Percentiles rank a stretch among this genome's conserved stretches.
Conservation (phyloP, 2,329 filamentous ascomycete genomes). For the Beauveria caledonica region DNA sequence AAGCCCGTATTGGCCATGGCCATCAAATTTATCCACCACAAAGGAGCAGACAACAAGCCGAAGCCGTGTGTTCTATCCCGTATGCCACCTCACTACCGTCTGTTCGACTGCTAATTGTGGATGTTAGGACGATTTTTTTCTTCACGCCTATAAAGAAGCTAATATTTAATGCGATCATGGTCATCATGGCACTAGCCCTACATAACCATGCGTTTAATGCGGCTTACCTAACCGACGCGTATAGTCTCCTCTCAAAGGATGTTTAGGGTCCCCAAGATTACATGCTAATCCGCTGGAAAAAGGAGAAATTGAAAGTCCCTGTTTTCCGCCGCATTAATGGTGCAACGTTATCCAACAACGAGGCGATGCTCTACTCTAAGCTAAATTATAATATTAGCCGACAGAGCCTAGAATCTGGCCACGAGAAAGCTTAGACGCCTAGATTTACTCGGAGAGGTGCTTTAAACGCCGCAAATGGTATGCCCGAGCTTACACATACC, state of each 20-base stretch:
- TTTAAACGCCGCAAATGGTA: slow-evolving; percentile 19
- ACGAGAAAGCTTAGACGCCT: slow-evolving; percentile 15
- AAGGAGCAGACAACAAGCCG: too few relatives aligned
- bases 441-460: slow-evolving; percentile 16
- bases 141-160: slow-evolving; percentile 20
- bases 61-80: too few relatives aligned
- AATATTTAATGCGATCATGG: slow-evolving; percentile 20
- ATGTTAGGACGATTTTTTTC: slow-evolving; percentile 21
- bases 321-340: slow-evolving; percentile 17
- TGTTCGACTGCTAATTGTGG: slow-evolving; percentile 5
- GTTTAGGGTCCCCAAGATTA: slow-evolving; percentile 14
- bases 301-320: slow-evolving; percentile 20
- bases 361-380: slow-evolving; percentile 20
- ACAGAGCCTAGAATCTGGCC: slow-evolving; percentile 18
- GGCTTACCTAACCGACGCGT: slow-evolving; percentile 16
- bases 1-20: too few relatives aligned
- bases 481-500: neutral
- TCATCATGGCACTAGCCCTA: slow-evolving; percentile 20
- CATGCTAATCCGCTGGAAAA: slow-evolving; percentile 20
- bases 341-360: slow-evolving; percentile 11
- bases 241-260: slow-evolving; percentile 14
- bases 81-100: too few relatives aligned
- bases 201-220: slow-evolving; percentile 19
- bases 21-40: too few relatives aligned
- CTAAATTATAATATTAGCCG: slow-evolving; percentile 20